Conservation (phyloP, 2,329 filamentous ascomycete species). For the Colletotrichum shisoi region DNA sequence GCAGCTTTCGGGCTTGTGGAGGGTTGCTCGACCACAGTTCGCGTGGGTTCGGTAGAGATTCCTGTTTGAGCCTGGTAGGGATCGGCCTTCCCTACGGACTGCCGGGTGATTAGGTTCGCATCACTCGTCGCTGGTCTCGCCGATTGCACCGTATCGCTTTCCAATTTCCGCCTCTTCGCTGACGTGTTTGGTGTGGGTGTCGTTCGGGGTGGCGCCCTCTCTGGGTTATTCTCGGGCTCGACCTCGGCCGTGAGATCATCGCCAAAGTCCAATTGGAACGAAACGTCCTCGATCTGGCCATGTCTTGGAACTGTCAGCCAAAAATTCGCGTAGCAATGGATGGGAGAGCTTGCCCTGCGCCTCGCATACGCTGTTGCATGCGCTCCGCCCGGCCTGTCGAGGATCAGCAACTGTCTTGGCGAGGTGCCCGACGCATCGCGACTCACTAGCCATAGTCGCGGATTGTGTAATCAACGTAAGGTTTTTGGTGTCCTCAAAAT, state of each 20-base stretch:
- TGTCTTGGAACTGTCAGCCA: conserved; percentile 50
- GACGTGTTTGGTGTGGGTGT: conserved; percentile 58
- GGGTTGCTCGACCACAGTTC: not conserved
- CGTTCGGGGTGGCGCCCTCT: conserved; percentile 33
- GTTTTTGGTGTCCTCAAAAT: not conserved
- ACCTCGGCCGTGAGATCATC: conserved; percentile 40
- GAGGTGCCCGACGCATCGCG: conserved; percentile 5
- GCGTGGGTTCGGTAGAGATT: conserved; percentile 44
- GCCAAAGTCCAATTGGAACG: conserved; percentile 61
- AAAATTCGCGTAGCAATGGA: conserved; percentile 5
- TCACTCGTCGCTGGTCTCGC: conserved; percentile 32
- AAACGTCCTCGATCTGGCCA: conserved; percentile 66
- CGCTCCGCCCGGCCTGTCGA: conserved; percentile 64
- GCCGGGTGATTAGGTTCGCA: conserved; percentile 7
- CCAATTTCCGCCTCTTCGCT: conserved; percentile 56
- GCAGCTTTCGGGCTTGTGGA: conserved; percentile 40
- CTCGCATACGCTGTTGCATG: conserved; percentile 70
- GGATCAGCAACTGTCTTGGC: conserved; percentile 24
- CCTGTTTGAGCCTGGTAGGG: conserved; percentile 46
- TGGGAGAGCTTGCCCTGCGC: conserved; percentile 62
- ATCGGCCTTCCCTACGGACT: conserved; percentile 35
- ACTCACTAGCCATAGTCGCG: conserved; percentile 49
- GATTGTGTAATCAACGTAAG: not conserved
- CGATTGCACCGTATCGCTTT: conserved; percentile 31
- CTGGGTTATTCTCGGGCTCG: conserved; percentile 28